phyloP scores from a whole-genome alignment of 768 basidiomycete species.

The Trametes sanguinea region DNA sequence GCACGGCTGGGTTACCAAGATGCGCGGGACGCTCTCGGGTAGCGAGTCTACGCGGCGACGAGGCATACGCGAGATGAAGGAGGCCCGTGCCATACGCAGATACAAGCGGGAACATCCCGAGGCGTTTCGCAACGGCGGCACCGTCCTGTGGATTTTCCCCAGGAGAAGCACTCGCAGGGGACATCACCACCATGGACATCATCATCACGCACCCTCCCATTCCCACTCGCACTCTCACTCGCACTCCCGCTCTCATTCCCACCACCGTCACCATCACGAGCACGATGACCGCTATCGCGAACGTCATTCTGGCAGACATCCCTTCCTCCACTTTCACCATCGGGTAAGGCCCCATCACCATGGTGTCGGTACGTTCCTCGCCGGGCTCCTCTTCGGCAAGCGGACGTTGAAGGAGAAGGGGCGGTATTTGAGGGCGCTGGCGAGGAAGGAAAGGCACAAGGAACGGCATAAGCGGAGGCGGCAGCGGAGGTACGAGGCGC shows the following conservation, averaged over 20 bases:
- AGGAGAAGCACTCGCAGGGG: not conserved
- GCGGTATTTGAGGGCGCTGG: slow-evolving; percentile 6
- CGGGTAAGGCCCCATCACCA: slow-evolving; percentile 27
- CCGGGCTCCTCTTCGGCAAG: slow-evolving; percentile 20
- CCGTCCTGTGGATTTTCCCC: slow-evolving; percentile 34
- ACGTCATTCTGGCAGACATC: slow-evolving; percentile 15
- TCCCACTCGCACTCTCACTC: slow-evolving; percentile 9
- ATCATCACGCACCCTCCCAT: slow-evolving; percentile 4
- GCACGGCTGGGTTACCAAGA: slow-evolving; percentile 81
- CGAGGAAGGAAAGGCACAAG: slow-evolving; percentile 23
- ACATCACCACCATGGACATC: slow-evolving; percentile 4
- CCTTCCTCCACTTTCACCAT: slow-evolving; percentile 28
- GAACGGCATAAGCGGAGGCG: slow-evolving; percentile 23
- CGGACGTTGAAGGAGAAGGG: slow-evolving; percentile 20
- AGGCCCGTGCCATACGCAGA: slow-evolving; percentile 42
- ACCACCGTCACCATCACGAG: not conserved
- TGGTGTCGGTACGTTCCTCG: slow-evolving; percentile 25
- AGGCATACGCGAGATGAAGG: slow-evolving; percentile 73
- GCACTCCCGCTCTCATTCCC: slow-evolving; percentile 3
- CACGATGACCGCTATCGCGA: slow-evolving; percentile 20
- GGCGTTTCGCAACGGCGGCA: slow-evolving; percentile 20
- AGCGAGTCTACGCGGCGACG: slow-evolving; percentile 55
- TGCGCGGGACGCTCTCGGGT: slow-evolving; percentile 69
- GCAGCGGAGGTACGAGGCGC: slow-evolving; percentile 20
- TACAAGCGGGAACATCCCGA: slow-evolving; percentile 34